Percentiles rank a stretch among this genome's conserved stretches.
These are phyloP conservation scores for Xanthoconium purpureum DNA, from an alignment of 768 basidiomycete genomes.

Conservation along the genomic window DNA sequence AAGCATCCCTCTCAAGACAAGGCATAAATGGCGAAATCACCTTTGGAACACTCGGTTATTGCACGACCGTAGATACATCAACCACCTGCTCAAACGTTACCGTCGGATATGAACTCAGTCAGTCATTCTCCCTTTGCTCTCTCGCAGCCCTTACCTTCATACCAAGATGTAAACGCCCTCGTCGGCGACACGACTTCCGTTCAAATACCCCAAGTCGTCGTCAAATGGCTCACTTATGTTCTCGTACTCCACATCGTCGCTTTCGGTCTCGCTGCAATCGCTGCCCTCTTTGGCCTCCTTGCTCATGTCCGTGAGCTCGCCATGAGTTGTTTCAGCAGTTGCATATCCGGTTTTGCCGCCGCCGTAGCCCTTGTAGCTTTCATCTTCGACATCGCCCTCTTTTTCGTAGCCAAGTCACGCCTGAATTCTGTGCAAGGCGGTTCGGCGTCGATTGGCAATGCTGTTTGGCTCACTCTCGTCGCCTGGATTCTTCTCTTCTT, in stretches of 20 bases:
- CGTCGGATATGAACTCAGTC: constrained; percentile 87
- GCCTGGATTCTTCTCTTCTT: constrained; percentile 87
- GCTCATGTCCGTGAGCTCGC: constrained; percentile 86
- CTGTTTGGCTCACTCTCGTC: constrained; percentile 86
- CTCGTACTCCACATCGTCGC: constrained; percentile 92
- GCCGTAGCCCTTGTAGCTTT: constrained; percentile 80
- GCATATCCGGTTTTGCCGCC: constrained; percentile 78
- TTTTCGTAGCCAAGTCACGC: constrained; percentile 84
- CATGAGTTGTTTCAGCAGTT: constrained; percentile 80
- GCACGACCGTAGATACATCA: constrained; percentile 51
- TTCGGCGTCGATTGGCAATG: constrained; percentile 77
- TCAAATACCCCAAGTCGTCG: constrained; percentile 75
- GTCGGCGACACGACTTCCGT: constrained; percentile 65
- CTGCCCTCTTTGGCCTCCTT: constrained; percentile 79
- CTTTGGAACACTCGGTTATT: constrained; percentile 91
- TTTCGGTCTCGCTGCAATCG: constrained; percentile 64
- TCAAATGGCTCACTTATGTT: constrained; percentile 95
- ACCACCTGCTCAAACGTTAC: constrained; percentile 75
- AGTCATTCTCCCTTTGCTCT: constrained; percentile 28
- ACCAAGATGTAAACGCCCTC: constrained; percentile 74
- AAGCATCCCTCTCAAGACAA: constrained; percentile 54
- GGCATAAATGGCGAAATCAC: constrained; percentile 60
- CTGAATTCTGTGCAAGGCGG: constrained; percentile 75
- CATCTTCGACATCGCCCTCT: constrained; percentile 88
- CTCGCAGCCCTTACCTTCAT: constrained; percentile 6